Evolutionary conservation across 331 rosid genomes (phyloP).

Genomic region (Pyrus hybrid): DNA sequence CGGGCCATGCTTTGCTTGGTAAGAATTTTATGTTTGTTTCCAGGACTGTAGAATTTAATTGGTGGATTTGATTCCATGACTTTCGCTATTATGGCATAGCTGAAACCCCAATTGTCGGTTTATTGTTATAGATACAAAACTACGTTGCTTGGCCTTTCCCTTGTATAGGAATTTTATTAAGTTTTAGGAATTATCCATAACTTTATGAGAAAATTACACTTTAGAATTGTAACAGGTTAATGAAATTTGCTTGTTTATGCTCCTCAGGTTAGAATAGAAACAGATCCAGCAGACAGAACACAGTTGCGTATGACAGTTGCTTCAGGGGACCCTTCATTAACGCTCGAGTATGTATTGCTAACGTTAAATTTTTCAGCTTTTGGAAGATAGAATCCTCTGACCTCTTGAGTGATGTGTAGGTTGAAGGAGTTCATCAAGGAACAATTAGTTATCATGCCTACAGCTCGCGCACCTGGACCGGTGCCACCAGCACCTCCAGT

Average conservation of each 20-base stretch:
- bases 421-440: constrained; percentile 95
- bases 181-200: neutral
- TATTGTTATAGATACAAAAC: neutral
- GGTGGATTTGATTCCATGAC: neutral
- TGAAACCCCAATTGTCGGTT: neutral
- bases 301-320: constrained; percentile 97
- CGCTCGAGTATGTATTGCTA: constrained; percentile 60
- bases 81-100: neutral
- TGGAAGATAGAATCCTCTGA: constrained; percentile 6
- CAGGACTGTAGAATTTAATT: neutral
- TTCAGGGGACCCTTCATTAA: constrained; percentile 88
- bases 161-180: too few relatives aligned
- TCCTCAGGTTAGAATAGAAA: constrained; percentile 77
- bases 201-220: neutral
- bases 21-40: constrained; percentile 28
- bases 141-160: too few relatives aligned
- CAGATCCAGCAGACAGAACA: constrained; percentile 98
- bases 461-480: constrained; percentile 26
- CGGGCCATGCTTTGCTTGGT: constrained; percentile 96
- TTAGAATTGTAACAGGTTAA: neutral
- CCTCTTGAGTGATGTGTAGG: constrained; percentile 36
- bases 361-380: neutral
- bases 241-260: constrained; percentile 1
- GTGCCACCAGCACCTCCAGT: constrained; percentile 41
- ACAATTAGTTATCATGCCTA: constrained; percentile 65